Percentiles rank a stretch among this genome's conserved stretches.
Conservation (phyloP, 306 rosid genomes). For the Quercus alba region DNA sequence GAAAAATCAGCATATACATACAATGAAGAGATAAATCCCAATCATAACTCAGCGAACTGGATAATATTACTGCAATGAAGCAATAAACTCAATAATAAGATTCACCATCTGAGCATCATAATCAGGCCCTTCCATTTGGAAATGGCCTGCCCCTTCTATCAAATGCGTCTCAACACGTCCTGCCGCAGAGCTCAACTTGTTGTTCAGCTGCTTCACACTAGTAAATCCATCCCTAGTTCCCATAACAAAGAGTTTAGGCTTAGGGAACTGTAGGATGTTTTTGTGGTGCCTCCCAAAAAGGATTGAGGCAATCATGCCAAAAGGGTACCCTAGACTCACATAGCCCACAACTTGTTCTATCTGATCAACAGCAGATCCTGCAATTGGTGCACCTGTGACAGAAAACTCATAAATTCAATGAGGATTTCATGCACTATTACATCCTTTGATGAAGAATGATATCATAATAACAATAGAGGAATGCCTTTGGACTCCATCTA, state of each 20-base stretch:
- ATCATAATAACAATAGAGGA: neutral
- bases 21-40: slow-evolving; percentile 4
- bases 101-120: slow-evolving; percentile 77
- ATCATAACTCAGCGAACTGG: slow-evolving; percentile 6
- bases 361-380: slow-evolving; percentile 90
- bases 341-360: slow-evolving; percentile 78
- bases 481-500: neutral
- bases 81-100: slow-evolving; percentile 50
- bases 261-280: slow-evolving; percentile 59
- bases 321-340: slow-evolving; percentile 90
- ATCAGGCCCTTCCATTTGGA: slow-evolving; percentile 92
- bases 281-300: slow-evolving; percentile 90
- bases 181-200: slow-evolving; percentile 61
- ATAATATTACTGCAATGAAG: slow-evolving; percentile 41
- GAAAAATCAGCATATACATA: slow-evolving; percentile 23
- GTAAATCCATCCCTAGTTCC: slow-evolving; percentile 93
- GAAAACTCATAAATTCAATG: neutral
- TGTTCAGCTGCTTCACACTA: slow-evolving; percentile 68
- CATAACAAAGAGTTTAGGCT: slow-evolving; percentile 87
- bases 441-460: neutral
- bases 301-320: slow-evolving; percentile 80
- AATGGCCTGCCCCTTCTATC: slow-evolving; percentile 78
- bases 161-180: slow-evolving; percentile 70
- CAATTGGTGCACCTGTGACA: slow-evolving; percentile 80
- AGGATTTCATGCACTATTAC: neutral